Conservation (phyloP, 208 protist species). For the Sergeia podlipaevii region DNA sequence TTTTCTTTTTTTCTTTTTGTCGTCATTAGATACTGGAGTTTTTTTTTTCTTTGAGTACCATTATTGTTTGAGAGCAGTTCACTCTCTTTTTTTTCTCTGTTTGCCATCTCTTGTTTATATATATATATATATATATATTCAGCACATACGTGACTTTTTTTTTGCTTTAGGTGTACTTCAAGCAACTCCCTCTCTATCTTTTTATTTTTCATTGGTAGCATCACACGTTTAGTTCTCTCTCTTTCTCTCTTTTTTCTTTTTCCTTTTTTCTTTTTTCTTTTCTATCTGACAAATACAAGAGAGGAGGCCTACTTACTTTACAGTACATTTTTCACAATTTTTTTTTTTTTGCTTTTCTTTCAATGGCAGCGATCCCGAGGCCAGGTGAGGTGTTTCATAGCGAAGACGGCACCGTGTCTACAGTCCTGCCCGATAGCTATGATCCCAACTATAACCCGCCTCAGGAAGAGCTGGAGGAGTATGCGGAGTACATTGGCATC, state of each 20-base stretch:
- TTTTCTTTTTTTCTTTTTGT: no score
- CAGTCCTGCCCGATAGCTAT: conserved; percentile 86
- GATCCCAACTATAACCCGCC: conserved; percentile 87
- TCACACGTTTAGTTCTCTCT: neutral
- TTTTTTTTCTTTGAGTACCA: no score
- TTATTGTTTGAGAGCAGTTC: no score
- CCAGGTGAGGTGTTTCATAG: conserved; percentile 63
- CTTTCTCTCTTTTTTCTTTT: conserved; percentile 9
- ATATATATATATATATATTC: no score
- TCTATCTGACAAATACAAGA: neutral
- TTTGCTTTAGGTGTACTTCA: no score
- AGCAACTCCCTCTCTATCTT: no score
- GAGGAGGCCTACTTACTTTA: neutral
- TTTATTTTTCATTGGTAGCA: conserved; percentile 2
- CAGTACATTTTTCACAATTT: neutral
- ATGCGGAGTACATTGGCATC: conserved; percentile 94
- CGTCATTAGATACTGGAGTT: no score
- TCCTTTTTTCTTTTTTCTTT: neutral
- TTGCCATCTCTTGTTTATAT: no score
- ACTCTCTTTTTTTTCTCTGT: no score
- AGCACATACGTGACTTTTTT: no score
- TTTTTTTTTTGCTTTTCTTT: neutral
- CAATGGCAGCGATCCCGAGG: conserved; percentile 45
- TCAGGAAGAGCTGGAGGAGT: conserved; percentile 86
- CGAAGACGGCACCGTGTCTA: conserved; percentile 80